Base-by-base conservation (phyloP, 1,284 basidiomycete species). In the Ceratobasidium sp. region DNA sequence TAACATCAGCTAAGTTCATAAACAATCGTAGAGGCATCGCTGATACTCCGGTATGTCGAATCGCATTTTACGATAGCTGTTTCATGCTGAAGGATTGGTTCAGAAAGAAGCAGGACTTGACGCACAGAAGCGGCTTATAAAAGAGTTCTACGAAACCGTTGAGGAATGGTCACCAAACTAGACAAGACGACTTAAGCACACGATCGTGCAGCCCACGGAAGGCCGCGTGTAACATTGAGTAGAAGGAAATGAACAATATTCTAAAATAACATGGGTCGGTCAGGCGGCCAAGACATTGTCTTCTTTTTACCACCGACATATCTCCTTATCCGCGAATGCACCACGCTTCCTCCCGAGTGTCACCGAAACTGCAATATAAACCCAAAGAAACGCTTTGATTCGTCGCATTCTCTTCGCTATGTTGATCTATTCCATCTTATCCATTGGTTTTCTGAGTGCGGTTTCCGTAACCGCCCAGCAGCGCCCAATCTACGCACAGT, bases 121-220 rank as follows among this genome's bases (percentile, higher is more conserved):
- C 43, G 89, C 89, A 0, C 96, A 98, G 80, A 89, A 89, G 77
- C 84, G 91, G 55, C 88, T 96, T 48, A 88, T 94, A 46, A 85
- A 85, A 76, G 93, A 96, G 78, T 96, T 96, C 79, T 97, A 96
- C 78, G 85, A 86, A 8, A 89, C 88, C 0, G 89, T 94, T 1
- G 88, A 91, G 72, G 94, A 98, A 74, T 86, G 85, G 76, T 85
- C 89, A 26, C 81, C 85, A 4, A 78, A 79, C 55, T 84, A 80
- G 70, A 57, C 32, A 18, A 34, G 16, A 30, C 28, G 28, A 18
- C 21, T 39, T 23, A 26, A 9, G 14, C 8, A 10, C 21, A 57
- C 3, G n/a, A 41, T 4, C 41, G n/a, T 21, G n/a, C 26, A n/a
- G 16, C 41, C 12, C 36, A 34, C 41, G 26, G 3, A 58, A 58